A percentile compares a stretch with the other conserved stretches of the same genome.
These are phyloP conservation scores for Candida anglica DNA, from an alignment of 805 yeast species.

Conservation along the genomic window DNA sequence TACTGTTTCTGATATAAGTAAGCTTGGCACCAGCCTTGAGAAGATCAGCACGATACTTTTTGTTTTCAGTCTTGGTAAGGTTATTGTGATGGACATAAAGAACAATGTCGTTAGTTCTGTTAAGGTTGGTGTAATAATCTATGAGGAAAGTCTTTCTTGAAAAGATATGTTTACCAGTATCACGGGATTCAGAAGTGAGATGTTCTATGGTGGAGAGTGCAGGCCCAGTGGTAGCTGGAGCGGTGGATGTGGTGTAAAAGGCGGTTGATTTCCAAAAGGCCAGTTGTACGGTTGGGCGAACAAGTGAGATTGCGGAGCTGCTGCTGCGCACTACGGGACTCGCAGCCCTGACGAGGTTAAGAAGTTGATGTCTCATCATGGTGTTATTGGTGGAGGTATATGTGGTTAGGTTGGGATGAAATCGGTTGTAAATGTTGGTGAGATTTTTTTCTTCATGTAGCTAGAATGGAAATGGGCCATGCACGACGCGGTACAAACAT, in stretches of 20 bases:
- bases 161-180: conserved; percentile 57
- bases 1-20: conserved; percentile 60
- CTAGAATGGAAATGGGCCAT: too few species aligned
- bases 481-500: too few species aligned
- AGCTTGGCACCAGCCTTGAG: conserved; percentile 63
- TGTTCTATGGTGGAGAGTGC: background rate
- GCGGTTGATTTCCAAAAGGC: too few species aligned
- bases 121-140: conserved; percentile 70
- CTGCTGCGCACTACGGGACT: background rate
- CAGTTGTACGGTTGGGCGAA: background rate
- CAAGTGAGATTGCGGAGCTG: too few species aligned
- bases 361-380: too few species aligned
- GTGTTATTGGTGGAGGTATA: too few species aligned
- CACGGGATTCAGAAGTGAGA: conserved; percentile 15
- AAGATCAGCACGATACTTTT: conserved; percentile 57
- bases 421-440: too few species aligned
- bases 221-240: conserved; percentile 1
- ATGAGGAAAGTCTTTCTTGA: conserved; percentile 85
- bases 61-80: conserved; percentile 65
- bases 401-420: too few species aligned
- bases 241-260: conserved; percentile 3
- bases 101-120: conserved; percentile 65
- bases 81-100: conserved; percentile 85
- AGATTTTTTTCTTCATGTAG: too few species aligned
- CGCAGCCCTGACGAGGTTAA: too few species aligned